These are phyloP conservation scores for Paramecium sonneborni DNA, from an alignment of 73 alveolate genomes.

Conservation along the genomic window DNA sequence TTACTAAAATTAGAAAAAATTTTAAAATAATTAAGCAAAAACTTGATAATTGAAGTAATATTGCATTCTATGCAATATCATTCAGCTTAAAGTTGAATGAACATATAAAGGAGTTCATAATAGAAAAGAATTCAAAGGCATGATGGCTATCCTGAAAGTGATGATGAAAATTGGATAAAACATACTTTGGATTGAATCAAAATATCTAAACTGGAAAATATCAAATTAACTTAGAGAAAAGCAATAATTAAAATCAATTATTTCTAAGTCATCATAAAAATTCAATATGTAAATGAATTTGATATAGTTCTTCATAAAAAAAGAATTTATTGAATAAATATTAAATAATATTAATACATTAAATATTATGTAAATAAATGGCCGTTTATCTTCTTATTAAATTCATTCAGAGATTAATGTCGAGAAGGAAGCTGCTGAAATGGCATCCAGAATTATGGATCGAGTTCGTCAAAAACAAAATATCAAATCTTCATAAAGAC, in stretches of 20 bases:
- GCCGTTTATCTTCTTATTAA: neutral
- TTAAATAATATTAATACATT: neutral
- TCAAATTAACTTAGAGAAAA: slow-evolving; percentile 73
- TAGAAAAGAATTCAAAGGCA: slow-evolving; percentile 90
- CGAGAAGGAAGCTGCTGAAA: slow-evolving; percentile 16
- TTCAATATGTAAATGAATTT: slow-evolving; percentile 76
- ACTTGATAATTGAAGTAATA: slow-evolving; percentile 81
- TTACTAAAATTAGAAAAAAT: slow-evolving; percentile 85
- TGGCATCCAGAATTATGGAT: slow-evolving; percentile 15
- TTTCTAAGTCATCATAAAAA: slow-evolving; percentile 47
- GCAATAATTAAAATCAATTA: neutral
- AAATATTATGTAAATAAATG: neutral
- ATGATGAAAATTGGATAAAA: slow-evolving; percentile 87
- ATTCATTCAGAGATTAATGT: neutral
- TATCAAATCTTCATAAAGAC: neutral
- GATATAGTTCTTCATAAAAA: slow-evolving; percentile 83
- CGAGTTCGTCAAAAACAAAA: neutral
- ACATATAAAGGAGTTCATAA: slow-evolving; percentile 74
- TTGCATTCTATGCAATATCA: neutral
- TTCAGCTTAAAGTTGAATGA: slow-evolving; percentile 71
- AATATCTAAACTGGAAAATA: slow-evolving; percentile 56
- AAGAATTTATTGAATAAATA: slow-evolving; percentile 74
- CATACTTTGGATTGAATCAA: slow-evolving; percentile 74
- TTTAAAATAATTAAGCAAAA: slow-evolving; percentile 89
- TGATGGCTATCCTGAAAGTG: slow-evolving; percentile 87